Evolutionary conservation across 495 filamentous ascomycete genomes (phyloP).

Genomic region (Aspergillus haitiensis): DNA sequence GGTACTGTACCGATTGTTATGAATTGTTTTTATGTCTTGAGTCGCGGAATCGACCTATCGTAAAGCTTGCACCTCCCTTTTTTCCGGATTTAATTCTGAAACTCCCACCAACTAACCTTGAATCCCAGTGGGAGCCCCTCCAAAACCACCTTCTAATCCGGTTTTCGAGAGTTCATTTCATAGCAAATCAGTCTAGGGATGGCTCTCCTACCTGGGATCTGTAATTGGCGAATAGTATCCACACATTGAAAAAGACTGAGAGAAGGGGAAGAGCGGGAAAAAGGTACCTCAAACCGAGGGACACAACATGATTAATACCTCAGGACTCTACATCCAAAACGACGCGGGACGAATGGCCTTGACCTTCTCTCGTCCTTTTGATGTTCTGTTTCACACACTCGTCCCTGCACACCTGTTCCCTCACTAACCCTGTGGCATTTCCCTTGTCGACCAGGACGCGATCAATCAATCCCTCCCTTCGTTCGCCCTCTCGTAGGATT

Average conservation of each 20-base stretch:
- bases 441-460: background rate
- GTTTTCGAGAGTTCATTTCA: background rate
- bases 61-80: conserved; percentile 9
- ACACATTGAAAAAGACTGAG: background rate
- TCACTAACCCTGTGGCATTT: background rate
- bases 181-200: background rate
- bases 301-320: background rate
- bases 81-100: conserved; percentile 6
- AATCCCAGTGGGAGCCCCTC: background rate
- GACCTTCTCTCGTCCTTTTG: too few species aligned
- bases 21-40: background rate
- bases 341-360: too few species aligned
- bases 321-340: too few species aligned
- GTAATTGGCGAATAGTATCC: background rate
- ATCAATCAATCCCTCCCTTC: background rate
- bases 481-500: background rate
- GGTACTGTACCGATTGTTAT: too few species aligned
- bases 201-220: background rate
- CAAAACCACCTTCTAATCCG: background rate
- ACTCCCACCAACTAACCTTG: background rate
- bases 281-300: background rate
- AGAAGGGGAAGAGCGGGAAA: background rate
- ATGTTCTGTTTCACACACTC: too few species aligned
- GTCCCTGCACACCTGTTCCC: too few species aligned
- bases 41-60: conserved; percentile 12